These are phyloP conservation scores for Taphrina populina DNA, from an alignment of 1,139 yeast species.

Conservation along the genomic window DNA sequence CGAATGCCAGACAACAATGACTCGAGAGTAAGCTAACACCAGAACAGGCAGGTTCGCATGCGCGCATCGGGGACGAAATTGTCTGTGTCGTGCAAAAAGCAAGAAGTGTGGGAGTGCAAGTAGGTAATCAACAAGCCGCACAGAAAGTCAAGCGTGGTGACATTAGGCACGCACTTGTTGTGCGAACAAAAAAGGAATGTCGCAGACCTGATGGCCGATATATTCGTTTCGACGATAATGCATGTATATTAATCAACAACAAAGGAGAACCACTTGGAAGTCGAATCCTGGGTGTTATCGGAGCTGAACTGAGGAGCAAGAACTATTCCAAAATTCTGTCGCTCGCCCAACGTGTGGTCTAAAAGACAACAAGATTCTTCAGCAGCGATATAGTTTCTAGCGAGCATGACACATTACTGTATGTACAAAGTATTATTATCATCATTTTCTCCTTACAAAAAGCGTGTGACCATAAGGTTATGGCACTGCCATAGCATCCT, in stretches of 20 bases:
- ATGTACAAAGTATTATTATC: conserved; percentile 6
- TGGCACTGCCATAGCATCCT: conserved; percentile 32
- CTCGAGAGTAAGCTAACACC: background rate
- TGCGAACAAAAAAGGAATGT: conserved; percentile 84
- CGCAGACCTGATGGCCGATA: conserved; percentile 85
- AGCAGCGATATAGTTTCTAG: no score
- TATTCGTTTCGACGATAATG: conserved; percentile 89
- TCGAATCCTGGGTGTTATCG: conserved; percentile 74
- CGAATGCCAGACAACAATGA: background rate
- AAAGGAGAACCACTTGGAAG: conserved; percentile 94
- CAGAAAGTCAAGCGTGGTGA: conserved; percentile 87
- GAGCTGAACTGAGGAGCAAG: conserved; percentile 82
- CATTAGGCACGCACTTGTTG: conserved; percentile 91
- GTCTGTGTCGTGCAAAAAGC: conserved; percentile 96
- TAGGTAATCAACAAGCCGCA: conserved; percentile 56
- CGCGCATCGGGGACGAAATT: conserved; percentile 61
- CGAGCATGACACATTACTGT: no score
- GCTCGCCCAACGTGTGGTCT: conserved; percentile 83
- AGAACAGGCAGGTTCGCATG: conserved; percentile 60
- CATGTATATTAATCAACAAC: conserved; percentile 85
- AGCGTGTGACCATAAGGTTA: background rate
- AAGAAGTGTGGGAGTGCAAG: conserved; percentile 54
- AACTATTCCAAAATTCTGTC: conserved; percentile 84
- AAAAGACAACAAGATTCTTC: no score
- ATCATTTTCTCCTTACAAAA: conserved; percentile 2